Base-by-base conservation (phyloP, 2,329 filamentous ascomycete genomes). In the Aureobasidium sp. region DNA sequence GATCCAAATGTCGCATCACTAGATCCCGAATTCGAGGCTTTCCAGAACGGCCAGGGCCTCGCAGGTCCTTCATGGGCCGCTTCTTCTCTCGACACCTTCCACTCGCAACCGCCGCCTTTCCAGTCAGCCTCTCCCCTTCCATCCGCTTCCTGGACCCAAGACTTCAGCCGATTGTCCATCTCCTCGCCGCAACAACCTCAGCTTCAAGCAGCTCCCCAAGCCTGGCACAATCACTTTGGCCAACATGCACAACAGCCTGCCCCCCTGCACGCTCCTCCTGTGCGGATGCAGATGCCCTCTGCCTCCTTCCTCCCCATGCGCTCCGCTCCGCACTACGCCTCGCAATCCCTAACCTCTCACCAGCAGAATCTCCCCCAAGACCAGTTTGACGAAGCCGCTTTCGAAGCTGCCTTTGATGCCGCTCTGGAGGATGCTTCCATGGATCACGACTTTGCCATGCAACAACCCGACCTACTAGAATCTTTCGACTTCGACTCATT, bases 1-100 rank as follows among this genome's bases (percentile, higher is more conserved):
- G 79, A 80, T 64, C 76, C 78, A 32, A 80, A 79, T 68, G 77
- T 79, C 64, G 80, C 82, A 53, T 72, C 79, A 5, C 70, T 88
- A 61, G 86, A 90, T 67, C 77, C 79, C 37, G 87, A 90, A 67
- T 89, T 90, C 68, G 82, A 87, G 65, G 84, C 86, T 49, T 90
- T 90, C 66, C 85, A 88, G 72, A 78, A 79, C 42, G 81, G 81
- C 25, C 70, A 72, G 29, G 71, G 67, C 71, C 55, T 69, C 72
- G 62, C 63, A 9, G 73, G 42, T 13, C 57, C 41, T 7, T 60
- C 74, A 61, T 70, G 74, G 47, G 67, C 72, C 41, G 70, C 70
- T 13, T 70, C 71, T 36, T 68, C 73, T 54, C 47, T 61, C 25
- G 72, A 73, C 59, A 70, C 71, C 53, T 67, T 69, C 53, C 67